Evolutionary conservation across 2,329 filamentous ascomycete genomes (phyloP).

Genomic region (Teratosphaeriaceae sp.): DNA sequence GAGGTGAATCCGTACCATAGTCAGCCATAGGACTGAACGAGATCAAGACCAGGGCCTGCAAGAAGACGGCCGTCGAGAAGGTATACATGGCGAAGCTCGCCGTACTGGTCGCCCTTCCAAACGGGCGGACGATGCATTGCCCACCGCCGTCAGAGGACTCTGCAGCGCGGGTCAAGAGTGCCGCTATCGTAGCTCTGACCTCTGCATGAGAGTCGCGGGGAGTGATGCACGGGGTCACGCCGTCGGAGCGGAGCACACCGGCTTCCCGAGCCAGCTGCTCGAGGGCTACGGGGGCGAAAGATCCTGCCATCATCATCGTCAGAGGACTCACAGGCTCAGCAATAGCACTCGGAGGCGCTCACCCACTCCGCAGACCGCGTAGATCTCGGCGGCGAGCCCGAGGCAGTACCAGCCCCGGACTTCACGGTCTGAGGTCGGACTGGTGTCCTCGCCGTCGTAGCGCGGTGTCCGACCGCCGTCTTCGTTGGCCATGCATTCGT

Average conservation of each 20-base stretch:
- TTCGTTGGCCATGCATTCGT: not conserved
- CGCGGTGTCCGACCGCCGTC: slow-evolving; percentile 9
- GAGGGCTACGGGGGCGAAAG: slow-evolving; percentile 90
- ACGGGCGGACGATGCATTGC: slow-evolving; percentile 73
- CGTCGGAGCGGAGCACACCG: slow-evolving; percentile 76
- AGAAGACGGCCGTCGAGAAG: slow-evolving; percentile 82
- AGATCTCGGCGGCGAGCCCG: slow-evolving; percentile 78
- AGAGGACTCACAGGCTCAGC: not conserved
- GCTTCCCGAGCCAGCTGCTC: slow-evolving; percentile 90
- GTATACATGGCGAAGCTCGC: slow-evolving; percentile 98
- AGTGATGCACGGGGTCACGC: slow-evolving; percentile 59
- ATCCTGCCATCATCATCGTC: slow-evolving; percentile 40
- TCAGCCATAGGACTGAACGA: slow-evolving; percentile 95
- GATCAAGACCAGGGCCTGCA: slow-evolving; percentile 86
- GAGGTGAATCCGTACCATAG: slow-evolving; percentile 52
- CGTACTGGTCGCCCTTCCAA: slow-evolving; percentile 85
- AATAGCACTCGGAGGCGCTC: not conserved
- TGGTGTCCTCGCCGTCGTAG: slow-evolving; percentile 22
- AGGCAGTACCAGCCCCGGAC: slow-evolving; percentile 23
- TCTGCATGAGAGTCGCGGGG: not conserved
- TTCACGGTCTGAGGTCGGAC: slow-evolving; percentile 20
- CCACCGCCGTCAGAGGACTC: slow-evolving; percentile 30
- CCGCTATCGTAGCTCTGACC: not conserved
- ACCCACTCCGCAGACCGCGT: slow-evolving; percentile 78
- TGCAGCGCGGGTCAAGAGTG: not conserved